Conservation (phyloP, 192 early-diverging fungal species). For the Geranomyces michiganensis region DNA sequence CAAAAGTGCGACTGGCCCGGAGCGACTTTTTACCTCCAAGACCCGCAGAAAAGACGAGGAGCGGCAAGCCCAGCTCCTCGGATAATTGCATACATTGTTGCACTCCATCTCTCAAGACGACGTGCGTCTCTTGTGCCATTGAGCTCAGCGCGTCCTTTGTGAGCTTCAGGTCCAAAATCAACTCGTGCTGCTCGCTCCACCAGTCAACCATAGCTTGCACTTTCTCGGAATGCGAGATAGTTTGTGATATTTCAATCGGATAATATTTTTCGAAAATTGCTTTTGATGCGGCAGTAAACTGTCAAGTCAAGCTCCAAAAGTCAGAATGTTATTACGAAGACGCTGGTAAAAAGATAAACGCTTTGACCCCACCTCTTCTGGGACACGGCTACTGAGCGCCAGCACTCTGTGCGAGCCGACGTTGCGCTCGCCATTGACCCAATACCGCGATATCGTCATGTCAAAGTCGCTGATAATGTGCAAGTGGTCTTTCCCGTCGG, state of each 20-base stretch:
- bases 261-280: slow-evolving; percentile 67
- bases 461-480: slow-evolving; percentile 72
- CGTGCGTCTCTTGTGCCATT: slow-evolving; percentile 52
- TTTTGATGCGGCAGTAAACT: slow-evolving; percentile 54
- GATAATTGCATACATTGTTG: slow-evolving; percentile 42
- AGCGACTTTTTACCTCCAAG: slow-evolving; percentile 55
- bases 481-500: slow-evolving; percentile 50
- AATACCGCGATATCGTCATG: slow-evolving; percentile 60
- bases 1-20: too few species aligned
- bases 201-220: slow-evolving; percentile 70
- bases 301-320: not conserved
- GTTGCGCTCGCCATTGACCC: slow-evolving; percentile 33
- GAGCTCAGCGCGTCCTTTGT: slow-evolving; percentile 48
- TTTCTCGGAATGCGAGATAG: slow-evolving; percentile 58
- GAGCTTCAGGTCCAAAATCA: slow-evolving; percentile 54
- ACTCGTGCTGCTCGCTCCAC: slow-evolving; percentile 53
- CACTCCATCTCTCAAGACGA: slow-evolving; percentile 54
- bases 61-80: slow-evolving; percentile 47
- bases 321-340: not conserved
- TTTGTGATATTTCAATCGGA: slow-evolving; percentile 67
- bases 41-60: slow-evolving; percentile 76
- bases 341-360: not conserved
- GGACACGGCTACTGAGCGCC: slow-evolving; percentile 15
- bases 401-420: slow-evolving; percentile 40
- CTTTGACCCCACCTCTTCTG: slow-evolving; percentile 18